phyloP scores from a whole-genome alignment of 208 protist genomes.

The Acanthamoeba triangularis region DNA sequence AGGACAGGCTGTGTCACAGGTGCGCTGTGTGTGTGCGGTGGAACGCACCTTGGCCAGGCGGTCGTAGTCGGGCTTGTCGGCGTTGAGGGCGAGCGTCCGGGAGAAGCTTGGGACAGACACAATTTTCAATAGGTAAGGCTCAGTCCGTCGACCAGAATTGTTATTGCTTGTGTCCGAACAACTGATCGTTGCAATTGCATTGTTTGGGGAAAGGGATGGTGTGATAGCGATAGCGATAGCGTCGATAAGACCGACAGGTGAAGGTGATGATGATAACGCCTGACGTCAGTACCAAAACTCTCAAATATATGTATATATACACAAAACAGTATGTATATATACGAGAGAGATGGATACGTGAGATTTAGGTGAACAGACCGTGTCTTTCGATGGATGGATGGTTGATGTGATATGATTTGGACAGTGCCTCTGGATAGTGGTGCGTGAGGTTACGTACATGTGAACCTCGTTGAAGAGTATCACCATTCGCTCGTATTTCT shows the following conservation, averaged over 20 bases:
- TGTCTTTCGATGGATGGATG: no score
- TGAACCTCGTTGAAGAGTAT: conserved; percentile 37
- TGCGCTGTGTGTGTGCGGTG: neutral
- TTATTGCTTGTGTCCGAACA: neutral
- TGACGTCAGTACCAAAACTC: no score
- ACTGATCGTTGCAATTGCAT: no score
- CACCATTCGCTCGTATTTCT: conserved; percentile 60
- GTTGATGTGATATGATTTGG: no score
- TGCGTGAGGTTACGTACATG: neutral
- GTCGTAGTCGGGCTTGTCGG: conserved; percentile 54
- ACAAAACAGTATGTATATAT: neutral
- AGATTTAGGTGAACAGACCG: no score
- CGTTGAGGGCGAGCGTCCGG: neutral
- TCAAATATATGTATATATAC: no score
- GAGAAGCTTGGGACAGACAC: neutral
- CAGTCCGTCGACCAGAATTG: neutral
- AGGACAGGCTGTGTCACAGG: no score
- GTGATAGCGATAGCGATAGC: no score
- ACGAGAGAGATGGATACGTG: neutral
- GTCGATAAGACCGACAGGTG: no score
- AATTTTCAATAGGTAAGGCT: neutral
- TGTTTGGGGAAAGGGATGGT: no score
- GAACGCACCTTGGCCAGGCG: conserved; percentile 21
- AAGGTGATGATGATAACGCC: no score
- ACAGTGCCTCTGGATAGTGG: no score